Conservation (phyloP, 169 alveolate genomes). For the Plasmodium chabaudi region DNA sequence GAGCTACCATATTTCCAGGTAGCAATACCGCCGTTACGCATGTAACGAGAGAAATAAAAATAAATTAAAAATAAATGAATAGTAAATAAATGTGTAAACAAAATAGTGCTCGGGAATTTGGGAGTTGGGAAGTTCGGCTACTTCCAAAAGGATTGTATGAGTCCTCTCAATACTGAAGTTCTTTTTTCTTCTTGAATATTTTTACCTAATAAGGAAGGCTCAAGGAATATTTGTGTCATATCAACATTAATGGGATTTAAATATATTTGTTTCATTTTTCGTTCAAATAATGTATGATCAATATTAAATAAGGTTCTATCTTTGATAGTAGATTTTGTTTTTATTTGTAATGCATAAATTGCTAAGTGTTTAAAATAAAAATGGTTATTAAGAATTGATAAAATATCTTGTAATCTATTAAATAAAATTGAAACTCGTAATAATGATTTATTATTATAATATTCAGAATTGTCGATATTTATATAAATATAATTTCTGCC, state of each 20-base stretch:
- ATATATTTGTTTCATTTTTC: slow-evolving; percentile 27
- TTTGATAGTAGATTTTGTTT: slow-evolving; percentile 22
- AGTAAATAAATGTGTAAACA: no score
- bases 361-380: slow-evolving; percentile 58
- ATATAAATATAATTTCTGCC: slow-evolving; percentile 76
- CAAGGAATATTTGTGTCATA: slow-evolving; percentile 38
- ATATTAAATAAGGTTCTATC: slow-evolving; percentile 17
- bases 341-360: slow-evolving; percentile 56
- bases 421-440: slow-evolving; percentile 78
- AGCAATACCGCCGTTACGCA: no score
- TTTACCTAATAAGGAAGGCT: slow-evolving; percentile 1
- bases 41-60: no score
- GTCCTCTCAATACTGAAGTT: slow-evolving; percentile 33
- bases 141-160: slow-evolving; percentile 49
- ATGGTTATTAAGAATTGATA: slow-evolving; percentile 33
- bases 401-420: slow-evolving; percentile 73
- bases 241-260: slow-evolving; percentile 32
- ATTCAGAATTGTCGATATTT: slow-evolving; percentile 24
- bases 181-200: slow-evolving; percentile 25
- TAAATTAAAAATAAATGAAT: no score
- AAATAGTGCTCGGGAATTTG: no score
- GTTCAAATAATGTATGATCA: slow-evolving; percentile 40
- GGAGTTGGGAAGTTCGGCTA: neutral
- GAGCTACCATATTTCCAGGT: no score
- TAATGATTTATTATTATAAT: slow-evolving; percentile 59